A percentile compares a stretch with the other conserved stretches of the same genome.
Evolutionary conservation across 306 rosid genomes (phyloP).

Genomic region (Abrus precatorius): DNA sequence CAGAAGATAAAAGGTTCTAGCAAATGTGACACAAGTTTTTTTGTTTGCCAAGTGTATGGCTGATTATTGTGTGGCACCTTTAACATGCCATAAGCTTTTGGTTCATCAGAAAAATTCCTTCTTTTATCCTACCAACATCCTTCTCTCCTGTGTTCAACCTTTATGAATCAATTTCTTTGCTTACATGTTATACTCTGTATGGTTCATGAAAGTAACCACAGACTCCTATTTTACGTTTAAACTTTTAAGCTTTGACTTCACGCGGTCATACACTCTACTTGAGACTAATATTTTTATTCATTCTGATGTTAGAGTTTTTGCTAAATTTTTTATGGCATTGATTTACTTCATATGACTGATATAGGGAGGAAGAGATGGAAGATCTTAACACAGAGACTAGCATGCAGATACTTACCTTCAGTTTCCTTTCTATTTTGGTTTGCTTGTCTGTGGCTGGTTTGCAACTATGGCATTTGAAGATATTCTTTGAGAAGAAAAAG

Average conservation of each 20-base stretch:
- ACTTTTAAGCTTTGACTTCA: slow-evolving; percentile 24
- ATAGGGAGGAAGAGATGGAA: slow-evolving; percentile 91
- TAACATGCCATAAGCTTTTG: not conserved
- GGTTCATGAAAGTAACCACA: slow-evolving; percentile 4
- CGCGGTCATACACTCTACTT: not conserved
- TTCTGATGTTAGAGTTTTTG: slow-evolving; percentile 12
- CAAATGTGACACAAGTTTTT: slow-evolving; percentile 18
- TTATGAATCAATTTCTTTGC: slow-evolving; percentile 11
- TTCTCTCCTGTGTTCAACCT: slow-evolving; percentile 13
- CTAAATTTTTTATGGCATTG: slow-evolving; percentile 17
- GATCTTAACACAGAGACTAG: slow-evolving; percentile 66
- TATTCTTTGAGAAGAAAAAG: slow-evolving; percentile 86
- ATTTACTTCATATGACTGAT: slow-evolving; percentile 29
- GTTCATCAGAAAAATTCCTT: slow-evolving; percentile 4
- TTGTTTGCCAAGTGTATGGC: not conserved
- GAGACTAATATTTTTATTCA: slow-evolving; percentile 11
- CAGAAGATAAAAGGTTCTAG: slow-evolving; percentile 6
- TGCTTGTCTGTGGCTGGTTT: slow-evolving; percentile 87
- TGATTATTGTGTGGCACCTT: not conserved
- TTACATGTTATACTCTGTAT: slow-evolving; percentile 7
- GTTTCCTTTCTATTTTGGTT: slow-evolving; percentile 72
- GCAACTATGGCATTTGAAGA: slow-evolving; percentile 91
- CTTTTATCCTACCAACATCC: slow-evolving; percentile 1
- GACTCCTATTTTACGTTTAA: slow-evolving; percentile 1
- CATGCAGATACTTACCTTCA: slow-evolving; percentile 69